These are phyloP conservation scores for Fusarium sp. DNA, from an alignment of 2,329 filamentous ascomycete species.

Conservation along the genomic window DNA sequence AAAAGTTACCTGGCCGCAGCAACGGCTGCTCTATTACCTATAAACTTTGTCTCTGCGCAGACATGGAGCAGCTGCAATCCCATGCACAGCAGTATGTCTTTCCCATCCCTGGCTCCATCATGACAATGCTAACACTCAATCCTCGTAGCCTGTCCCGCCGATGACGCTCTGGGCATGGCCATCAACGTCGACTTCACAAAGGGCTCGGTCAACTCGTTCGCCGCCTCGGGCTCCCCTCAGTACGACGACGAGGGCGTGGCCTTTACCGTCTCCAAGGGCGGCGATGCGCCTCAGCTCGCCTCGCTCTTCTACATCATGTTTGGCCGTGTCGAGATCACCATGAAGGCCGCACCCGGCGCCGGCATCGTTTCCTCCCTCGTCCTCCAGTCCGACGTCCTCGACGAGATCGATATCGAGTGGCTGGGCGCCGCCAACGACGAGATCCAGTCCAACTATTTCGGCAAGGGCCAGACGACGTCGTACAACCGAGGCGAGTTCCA, in stretches of 20 bases:
- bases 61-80: slow-evolving; percentile 58
- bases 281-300: slow-evolving; percentile 86
- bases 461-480: slow-evolving; percentile 86
- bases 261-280: slow-evolving; percentile 82
- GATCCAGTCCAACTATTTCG: slow-evolving; percentile 98
- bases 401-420: slow-evolving; percentile 99
- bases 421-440: slow-evolving; percentile 80
- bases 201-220: slow-evolving; percentile 83
- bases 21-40: slow-evolving; percentile 36
- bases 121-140: slow-evolving; percentile 6
- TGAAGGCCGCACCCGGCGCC: slow-evolving; percentile 87
- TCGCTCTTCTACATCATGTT: slow-evolving; percentile 99
- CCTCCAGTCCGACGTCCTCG: slow-evolving; percentile 88
- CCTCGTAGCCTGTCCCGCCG: slow-evolving; percentile 70
- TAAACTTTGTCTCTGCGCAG: slow-evolving; percentile 48
- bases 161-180: slow-evolving; percentile 86
- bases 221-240: slow-evolving; percentile 73
- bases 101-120: background rate
- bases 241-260: slow-evolving; percentile 82
- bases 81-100: slow-evolving; percentile 49
- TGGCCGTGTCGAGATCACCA: slow-evolving; percentile 84
- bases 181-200: slow-evolving; percentile 86
- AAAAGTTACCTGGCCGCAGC: slow-evolving; percentile 34
- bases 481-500: slow-evolving; percentile 92
- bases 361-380: slow-evolving; percentile 96